A percentile compares a stretch with the other conserved stretches of the same genome.
These are phyloP conservation scores for Cephaloascus albidus DNA, from an alignment of 805 yeast genomes.

Conservation along the genomic window DNA sequence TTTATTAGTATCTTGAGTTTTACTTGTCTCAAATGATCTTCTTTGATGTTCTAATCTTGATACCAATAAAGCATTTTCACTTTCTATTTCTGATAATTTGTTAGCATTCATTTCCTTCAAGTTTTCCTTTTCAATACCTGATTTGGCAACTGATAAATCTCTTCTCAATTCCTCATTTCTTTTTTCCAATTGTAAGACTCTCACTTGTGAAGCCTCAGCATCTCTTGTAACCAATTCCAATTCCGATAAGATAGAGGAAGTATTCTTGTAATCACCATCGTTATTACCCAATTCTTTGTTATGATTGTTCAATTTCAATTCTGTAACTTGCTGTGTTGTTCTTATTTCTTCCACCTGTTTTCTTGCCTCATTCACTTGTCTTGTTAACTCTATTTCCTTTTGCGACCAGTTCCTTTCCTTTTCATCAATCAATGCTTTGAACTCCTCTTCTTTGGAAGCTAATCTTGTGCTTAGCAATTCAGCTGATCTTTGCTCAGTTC, in stretches of 20 bases:
- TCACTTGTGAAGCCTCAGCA: constrained; percentile 57
- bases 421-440: constrained; percentile 61
- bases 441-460: constrained; percentile 66
- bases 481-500: constrained; percentile 52
- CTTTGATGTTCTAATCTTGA: constrained; percentile 49
- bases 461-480: constrained; percentile 44
- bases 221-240: constrained; percentile 67
- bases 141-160: constrained; percentile 48
- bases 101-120: constrained; percentile 31
- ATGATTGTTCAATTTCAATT: constrained; percentile 43
- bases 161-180: constrained; percentile 69
- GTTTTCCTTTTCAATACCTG: constrained; percentile 30
- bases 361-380: constrained; percentile 42
- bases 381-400: constrained; percentile 41
- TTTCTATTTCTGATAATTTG: constrained; percentile 46
- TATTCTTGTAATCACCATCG: constrained; percentile 13
- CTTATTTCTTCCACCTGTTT: constrained; percentile 55
- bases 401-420: constrained; percentile 60
- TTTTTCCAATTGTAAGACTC: constrained; percentile 63
- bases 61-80: constrained; percentile 56
- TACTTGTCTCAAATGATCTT: constrained; percentile 12
- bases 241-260: constrained; percentile 31
- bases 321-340: constrained; percentile 55
- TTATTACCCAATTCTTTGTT: constrained; percentile 28
- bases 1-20: constrained; percentile 18